Percentiles rank a stretch among this genome's conserved stretches.
Evolutionary conservation across 2,329 filamentous ascomycete species (phyloP).

Genomic region (Fusarium nematophilum): DNA sequence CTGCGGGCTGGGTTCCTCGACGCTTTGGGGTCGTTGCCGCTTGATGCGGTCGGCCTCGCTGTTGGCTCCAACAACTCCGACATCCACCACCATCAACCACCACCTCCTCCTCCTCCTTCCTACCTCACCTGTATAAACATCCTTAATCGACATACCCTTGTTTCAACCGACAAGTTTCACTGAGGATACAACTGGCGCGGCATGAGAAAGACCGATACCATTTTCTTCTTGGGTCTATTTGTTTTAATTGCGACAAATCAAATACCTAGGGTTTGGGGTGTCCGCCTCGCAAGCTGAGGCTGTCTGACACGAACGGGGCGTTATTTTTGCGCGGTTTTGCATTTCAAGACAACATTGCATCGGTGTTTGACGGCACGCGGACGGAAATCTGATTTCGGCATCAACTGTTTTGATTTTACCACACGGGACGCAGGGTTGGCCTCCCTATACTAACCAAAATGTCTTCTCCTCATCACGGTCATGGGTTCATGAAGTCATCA

Average conservation of each 20-base stretch:
- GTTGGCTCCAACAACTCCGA: conserved; percentile 46
- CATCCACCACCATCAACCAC: conserved; percentile 34
- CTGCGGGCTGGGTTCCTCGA: conserved; percentile 54
- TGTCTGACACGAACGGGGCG: conserved; percentile 57
- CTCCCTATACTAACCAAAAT: conserved; percentile 44
- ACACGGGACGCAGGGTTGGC: conserved; percentile 39
- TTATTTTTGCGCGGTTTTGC: conserved; percentile 52
- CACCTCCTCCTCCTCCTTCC: conserved; percentile 27
- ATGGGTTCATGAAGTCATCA: conserved; percentile 61
- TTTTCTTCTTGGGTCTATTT: conserved; percentile 50
- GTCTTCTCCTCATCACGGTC: conserved; percentile 47
- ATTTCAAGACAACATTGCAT: conserved; percentile 60
- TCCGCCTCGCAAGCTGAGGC: conserved; percentile 49
- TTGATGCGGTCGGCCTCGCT: conserved; percentile 43
- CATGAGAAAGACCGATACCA: conserved; percentile 61
- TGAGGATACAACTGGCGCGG: conserved; percentile 53
- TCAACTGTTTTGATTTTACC: conserved; percentile 48
- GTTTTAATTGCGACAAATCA: conserved; percentile 44
- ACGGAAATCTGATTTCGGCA: conserved; percentile 43
- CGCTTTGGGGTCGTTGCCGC: conserved; percentile 38
- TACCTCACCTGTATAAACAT: conserved; percentile 61
- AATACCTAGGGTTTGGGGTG: conserved; percentile 44
- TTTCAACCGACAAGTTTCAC: conserved; percentile 46
- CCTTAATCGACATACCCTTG: conserved; percentile 58
- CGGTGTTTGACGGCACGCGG: conserved; percentile 52